A percentile compares a stretch with the other conserved stretches of the same genome.
These are phyloP conservation scores for Alopecurus myosuroides DNA, from an alignment of 176 grass and related monocot genomes.

Conservation along the genomic window DNA sequence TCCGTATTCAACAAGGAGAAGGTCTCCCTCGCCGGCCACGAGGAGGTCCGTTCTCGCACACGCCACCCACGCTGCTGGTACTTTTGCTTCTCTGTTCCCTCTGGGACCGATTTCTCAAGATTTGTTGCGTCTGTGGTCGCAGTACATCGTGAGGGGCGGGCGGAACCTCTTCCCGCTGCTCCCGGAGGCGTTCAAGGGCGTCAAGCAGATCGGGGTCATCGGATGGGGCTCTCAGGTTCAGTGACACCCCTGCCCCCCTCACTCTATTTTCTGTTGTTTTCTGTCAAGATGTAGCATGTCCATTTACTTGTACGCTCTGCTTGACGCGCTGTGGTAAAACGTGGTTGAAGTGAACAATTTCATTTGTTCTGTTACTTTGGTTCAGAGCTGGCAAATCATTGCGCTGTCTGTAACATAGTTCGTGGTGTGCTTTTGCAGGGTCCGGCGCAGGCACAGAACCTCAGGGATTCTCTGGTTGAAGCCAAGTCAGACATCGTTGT, in stretches of 20 bases:
- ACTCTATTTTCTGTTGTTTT: background rate
- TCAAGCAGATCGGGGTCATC: conserved; percentile 87
- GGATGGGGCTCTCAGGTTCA: conserved; percentile 90
- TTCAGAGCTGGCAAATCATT: background rate
- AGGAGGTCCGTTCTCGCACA: conserved; percentile 59
- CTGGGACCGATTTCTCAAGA: background rate
- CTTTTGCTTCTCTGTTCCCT: background rate
- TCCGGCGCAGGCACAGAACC: conserved; percentile 89
- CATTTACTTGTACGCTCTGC: background rate
- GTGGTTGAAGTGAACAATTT: background rate
- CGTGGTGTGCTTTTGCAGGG: conserved; percentile 38
- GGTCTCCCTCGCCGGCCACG: conserved; percentile 81
- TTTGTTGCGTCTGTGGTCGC: background rate
- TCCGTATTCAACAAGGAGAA: conserved; percentile 89
- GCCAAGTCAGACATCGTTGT: conserved; percentile 89
- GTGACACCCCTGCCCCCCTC: background rate
- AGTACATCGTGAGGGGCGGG: conserved; percentile 89
- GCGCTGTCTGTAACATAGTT: background rate
- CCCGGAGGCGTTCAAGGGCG: conserved; percentile 78
- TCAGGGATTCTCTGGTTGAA: conserved; percentile 74
- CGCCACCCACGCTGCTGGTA: background rate
- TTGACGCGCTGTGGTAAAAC: background rate
- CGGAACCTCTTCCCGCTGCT: conserved; percentile 85
- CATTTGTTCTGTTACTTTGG: background rate
- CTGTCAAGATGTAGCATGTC: background rate